These are phyloP conservation scores for Rhizomucor pusillus DNA, from an alignment of 371 early-diverging fungal species.

Conservation along the genomic window DNA sequence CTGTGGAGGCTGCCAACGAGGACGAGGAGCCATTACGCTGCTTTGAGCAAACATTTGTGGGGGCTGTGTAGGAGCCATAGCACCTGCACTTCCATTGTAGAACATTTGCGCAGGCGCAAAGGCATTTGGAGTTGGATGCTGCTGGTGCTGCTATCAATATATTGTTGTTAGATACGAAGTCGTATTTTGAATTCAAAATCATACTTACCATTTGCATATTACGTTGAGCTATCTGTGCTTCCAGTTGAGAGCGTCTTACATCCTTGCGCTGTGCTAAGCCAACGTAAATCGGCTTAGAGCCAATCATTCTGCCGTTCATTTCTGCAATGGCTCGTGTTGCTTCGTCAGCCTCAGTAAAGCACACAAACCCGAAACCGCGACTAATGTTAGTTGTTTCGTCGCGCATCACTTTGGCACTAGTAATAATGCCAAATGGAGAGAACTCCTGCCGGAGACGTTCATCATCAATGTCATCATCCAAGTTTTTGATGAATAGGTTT, in stretches of 20 bases:
- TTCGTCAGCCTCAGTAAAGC: conserved; percentile 76
- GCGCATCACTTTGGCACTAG: conserved; percentile 88
- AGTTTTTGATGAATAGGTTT: conserved; percentile 90
- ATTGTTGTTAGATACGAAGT: too few relatives aligned
- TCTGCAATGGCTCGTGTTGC: conserved; percentile 74
- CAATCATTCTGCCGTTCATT: conserved; percentile 79
- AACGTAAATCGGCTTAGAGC: conserved; percentile 87
- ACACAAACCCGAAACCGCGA: conserved; percentile 76
- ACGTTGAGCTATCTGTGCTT: conserved; percentile 81
- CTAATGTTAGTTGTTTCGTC: conserved; percentile 69
- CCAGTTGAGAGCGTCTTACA: conserved; percentile 74
- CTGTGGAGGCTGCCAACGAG: too few relatives aligned
- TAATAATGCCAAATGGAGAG: conserved; percentile 81
- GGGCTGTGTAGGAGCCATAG: too few relatives aligned
- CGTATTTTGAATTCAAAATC: too few relatives aligned
- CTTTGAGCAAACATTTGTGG: too few relatives aligned
- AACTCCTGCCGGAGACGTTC: conserved; percentile 85
- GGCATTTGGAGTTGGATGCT: conserved; percentile 17
- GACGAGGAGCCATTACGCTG: too few relatives aligned
- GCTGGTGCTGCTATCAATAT: too few relatives aligned
- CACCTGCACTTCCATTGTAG: too few relatives aligned
- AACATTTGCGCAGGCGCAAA: too few relatives aligned
- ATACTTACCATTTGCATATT: too few relatives aligned
- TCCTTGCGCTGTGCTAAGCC: conserved; percentile 92
- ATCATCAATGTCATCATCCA: conserved; percentile 86